phyloP scores from a whole-genome alignment of 2,329 filamentous ascomycete species.

The Calycina herbarum region DNA sequence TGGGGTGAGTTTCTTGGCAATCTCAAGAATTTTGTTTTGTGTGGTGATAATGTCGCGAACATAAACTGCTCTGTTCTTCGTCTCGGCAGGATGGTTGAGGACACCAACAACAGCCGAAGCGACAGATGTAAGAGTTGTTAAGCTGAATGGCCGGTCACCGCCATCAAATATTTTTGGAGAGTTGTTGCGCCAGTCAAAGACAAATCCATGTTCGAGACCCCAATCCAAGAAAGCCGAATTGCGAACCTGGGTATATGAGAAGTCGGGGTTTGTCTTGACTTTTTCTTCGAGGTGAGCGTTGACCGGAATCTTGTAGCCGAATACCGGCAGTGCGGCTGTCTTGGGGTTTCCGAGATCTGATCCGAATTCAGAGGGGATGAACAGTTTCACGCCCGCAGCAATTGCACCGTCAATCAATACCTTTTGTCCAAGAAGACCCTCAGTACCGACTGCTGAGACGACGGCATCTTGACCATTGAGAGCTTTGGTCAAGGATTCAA shows the following conservation, averaged over 20 bases:
- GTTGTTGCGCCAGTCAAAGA: slow-evolving; percentile 37
- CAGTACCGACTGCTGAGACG: slow-evolving; percentile 38
- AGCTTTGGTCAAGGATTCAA: slow-evolving; percentile 35
- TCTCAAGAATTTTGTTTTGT: slow-evolving; percentile 41
- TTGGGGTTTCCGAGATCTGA: slow-evolving; percentile 41
- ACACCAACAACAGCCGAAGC: slow-evolving; percentile 47
- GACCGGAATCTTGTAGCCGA: no score
- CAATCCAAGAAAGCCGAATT: slow-evolving; percentile 40
- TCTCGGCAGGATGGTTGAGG: slow-evolving; percentile 38
- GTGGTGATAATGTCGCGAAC: slow-evolving; percentile 39
- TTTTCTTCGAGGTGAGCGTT: no score
- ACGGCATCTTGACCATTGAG: slow-evolving; percentile 42
- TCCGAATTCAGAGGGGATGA: slow-evolving; percentile 46
- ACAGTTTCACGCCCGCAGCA: slow-evolving; percentile 41
- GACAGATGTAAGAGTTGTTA: slow-evolving; percentile 47
- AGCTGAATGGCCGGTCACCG: slow-evolving; percentile 37
- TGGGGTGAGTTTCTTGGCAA: slow-evolving; percentile 37
- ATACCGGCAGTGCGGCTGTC: no score
- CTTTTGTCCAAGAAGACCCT: slow-evolving; percentile 35
- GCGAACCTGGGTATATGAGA: slow-evolving; percentile 39
- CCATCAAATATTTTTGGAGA: slow-evolving; percentile 36
- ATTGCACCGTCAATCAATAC: slow-evolving; percentile 42
- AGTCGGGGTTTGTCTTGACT: slow-evolving; percentile 23
- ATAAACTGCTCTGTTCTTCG: slow-evolving; percentile 39
- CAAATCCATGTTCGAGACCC: slow-evolving; percentile 34